Conservation (phyloP, 148 eudicot species). For the Rhododendron kiyosumense region DNA sequence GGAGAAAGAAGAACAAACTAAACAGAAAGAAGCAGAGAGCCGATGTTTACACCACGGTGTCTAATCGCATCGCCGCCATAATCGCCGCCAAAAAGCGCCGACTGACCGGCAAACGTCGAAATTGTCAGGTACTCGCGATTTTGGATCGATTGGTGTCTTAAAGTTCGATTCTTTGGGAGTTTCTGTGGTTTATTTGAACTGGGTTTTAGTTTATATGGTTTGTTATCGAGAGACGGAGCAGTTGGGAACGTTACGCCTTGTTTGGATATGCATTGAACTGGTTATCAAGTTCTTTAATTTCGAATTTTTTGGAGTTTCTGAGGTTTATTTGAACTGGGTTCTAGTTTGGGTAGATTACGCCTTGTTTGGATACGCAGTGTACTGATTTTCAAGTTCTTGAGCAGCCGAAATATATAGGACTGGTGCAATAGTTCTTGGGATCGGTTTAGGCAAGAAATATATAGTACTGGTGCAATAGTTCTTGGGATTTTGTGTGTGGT, state of each 20-base stretch:
- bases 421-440: not conserved
- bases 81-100: constrained; percentile 57
- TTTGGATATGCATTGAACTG: not conserved
- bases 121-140: constrained; percentile 51
- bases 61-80: constrained; percentile 67
- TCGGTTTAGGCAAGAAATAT: not conserved
- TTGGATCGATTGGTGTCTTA: not conserved
- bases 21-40: constrained; percentile 29
- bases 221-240: not conserved
- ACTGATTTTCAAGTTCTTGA: not conserved
- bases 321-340: no score
- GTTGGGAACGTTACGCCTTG: not conserved
- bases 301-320: no score
- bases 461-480: not conserved
- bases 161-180: not conserved
- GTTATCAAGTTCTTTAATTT: no score
- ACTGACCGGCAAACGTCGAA: constrained; percentile 32
- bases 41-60: constrained; percentile 42
- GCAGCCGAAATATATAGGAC: not conserved
- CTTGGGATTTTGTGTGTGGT: not conserved
- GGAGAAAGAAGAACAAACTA: constrained; percentile 55
- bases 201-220: not conserved
- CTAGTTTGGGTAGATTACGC: not conserved
- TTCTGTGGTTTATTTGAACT: not conserved
- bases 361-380: not conserved